A percentile compares a stretch with the other conserved stretches of the same genome.
Conservation (phyloP, 306 rosid genomes). For the Vigna nakashimae region DNA sequence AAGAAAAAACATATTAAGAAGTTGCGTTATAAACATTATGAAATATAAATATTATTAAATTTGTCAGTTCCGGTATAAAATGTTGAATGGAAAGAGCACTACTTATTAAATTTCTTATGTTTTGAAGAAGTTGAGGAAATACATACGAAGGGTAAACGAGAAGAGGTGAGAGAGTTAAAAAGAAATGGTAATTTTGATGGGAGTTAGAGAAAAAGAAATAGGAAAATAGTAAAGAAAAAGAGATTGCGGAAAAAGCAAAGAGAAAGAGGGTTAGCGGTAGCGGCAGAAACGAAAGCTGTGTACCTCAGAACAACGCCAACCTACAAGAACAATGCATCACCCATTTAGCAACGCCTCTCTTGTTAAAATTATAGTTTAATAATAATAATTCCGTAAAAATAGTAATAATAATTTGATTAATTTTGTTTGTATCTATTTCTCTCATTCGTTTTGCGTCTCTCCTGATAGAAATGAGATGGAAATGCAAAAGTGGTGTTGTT, state of each 20-base stretch:
- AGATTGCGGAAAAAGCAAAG: neutral
- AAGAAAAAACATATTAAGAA: neutral
- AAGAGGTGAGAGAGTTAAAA: too few relatives aligned
- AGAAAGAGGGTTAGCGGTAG: conserved; percentile 35
- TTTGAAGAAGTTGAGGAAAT: too few relatives aligned
- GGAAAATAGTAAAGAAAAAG: neutral
- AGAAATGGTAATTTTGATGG: too few relatives aligned
- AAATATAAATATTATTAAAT: neutral
- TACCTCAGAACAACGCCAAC: conserved; percentile 54
- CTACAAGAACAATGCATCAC: conserved; percentile 42
- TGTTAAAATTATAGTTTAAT: neutral
- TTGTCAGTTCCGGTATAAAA: neutral
- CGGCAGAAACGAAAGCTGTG: conserved; percentile 61
- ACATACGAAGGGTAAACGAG: neutral
- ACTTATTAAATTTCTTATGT: too few relatives aligned
- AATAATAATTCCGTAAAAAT: neutral
- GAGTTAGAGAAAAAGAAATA: neutral
- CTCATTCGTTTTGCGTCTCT: neutral
- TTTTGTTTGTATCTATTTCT: neutral
- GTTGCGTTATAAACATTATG: neutral
- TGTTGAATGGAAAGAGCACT: neutral
- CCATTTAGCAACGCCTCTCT: conserved; percentile 39
- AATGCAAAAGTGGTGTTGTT: neutral
- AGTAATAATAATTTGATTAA: neutral
- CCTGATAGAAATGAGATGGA: neutral